These are phyloP conservation scores for Parasarocladium wereldwijsianum DNA, from an alignment of 2,329 filamentous ascomycete species.

Conservation along the genomic window DNA sequence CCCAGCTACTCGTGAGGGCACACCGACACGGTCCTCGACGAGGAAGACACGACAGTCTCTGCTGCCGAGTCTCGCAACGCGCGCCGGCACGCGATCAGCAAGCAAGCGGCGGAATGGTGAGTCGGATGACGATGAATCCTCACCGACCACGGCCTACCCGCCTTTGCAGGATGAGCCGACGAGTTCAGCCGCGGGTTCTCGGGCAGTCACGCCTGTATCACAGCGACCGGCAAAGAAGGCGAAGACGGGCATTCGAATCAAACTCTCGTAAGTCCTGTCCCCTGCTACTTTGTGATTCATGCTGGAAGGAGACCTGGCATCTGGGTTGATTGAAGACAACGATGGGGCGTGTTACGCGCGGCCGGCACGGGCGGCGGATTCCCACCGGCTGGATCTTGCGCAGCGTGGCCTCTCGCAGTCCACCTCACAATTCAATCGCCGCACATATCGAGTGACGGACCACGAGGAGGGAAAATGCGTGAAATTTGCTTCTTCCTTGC, in stretches of 20 bases:
- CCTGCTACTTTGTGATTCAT: conserved; percentile 6
- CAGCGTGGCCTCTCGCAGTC: too few relatives aligned
- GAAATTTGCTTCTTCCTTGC: neutral
- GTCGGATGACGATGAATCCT: conserved; percentile 22
- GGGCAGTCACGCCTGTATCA: conserved; percentile 43
- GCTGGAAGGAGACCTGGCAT: too few relatives aligned
- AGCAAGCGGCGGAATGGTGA: conserved; percentile 41
- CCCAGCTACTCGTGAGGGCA: conserved; percentile 13
- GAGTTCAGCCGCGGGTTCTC: conserved; percentile 35
- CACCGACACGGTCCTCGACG: conserved; percentile 16
- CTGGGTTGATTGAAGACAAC: too few relatives aligned
- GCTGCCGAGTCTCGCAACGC: conserved; percentile 17
- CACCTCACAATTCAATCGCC: too few relatives aligned
- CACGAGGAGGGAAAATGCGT: neutral
- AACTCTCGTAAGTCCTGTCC: conserved; percentile 47
- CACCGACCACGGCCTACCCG: conserved; percentile 2
- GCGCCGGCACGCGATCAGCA: conserved; percentile 33
- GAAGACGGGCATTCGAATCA: conserved; percentile 48
- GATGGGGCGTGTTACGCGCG: too few relatives aligned
- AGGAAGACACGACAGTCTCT: conserved; percentile 21
- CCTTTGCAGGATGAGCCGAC: conserved; percentile 21
- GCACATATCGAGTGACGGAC: too few relatives aligned
- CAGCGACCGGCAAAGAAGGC: conserved; percentile 40
- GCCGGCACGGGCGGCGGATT: too few relatives aligned
- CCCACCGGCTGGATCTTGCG: too few relatives aligned